These are phyloP conservation scores for Diversispora eburnea DNA, from an alignment of 192 early-diverging fungal species.

Conservation along the genomic window DNA sequence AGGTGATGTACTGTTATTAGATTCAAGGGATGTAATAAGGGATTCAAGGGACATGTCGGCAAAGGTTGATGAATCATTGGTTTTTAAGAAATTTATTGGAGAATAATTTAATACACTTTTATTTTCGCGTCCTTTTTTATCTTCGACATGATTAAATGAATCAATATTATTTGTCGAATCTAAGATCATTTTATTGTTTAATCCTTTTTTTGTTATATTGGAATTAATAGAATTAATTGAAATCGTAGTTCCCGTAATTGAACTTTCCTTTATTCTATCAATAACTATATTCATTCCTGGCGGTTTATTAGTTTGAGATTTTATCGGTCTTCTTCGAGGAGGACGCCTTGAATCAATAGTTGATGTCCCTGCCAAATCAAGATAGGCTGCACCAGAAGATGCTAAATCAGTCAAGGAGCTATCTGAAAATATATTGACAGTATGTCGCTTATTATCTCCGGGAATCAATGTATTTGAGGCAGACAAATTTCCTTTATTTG, in stretches of 20 bases:
- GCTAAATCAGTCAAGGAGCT: conserved; percentile 9
- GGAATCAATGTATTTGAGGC: conserved; percentile 7
- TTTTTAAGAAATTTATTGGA: background rate
- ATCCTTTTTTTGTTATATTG: too few relatives aligned
- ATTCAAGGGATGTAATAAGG: conserved; percentile 61
- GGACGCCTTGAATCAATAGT: conserved; percentile 12
- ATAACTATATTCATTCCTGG: background rate
- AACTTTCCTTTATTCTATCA: conserved; percentile 17
- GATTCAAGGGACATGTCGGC: conserved; percentile 48
- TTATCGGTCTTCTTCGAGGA: conserved; percentile 16
- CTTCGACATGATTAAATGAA: too few relatives aligned
- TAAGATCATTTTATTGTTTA: too few relatives aligned
- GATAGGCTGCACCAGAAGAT: conserved; percentile 30
- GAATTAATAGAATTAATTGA: background rate
- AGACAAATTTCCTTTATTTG: background rate
- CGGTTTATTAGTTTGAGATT: background rate
- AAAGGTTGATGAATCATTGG: background rate
- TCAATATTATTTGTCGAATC: too few relatives aligned
- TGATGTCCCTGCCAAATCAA: conserved; percentile 34
- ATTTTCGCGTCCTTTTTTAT: background rate
- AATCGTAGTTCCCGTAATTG: background rate
- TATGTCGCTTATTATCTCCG: background rate
- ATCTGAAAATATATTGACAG: background rate
- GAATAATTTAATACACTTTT: background rate
- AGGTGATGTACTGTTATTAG: conserved; percentile 51